phyloP scores from a whole-genome alignment of 495 filamentous ascomycete genomes.

The Eremomyces bilateralis region DNA sequence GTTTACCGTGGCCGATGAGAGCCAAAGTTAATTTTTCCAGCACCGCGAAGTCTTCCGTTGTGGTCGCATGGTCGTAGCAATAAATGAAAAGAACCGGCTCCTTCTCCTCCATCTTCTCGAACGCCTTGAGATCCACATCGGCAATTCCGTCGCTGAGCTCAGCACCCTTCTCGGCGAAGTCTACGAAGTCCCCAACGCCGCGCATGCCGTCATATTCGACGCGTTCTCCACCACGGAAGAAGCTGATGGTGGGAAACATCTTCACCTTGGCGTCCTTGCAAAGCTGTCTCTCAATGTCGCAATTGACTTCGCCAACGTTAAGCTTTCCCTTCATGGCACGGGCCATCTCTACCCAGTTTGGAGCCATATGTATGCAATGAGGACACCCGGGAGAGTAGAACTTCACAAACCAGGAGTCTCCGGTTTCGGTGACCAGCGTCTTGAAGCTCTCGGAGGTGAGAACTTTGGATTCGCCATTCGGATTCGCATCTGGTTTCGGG shows the following conservation, averaged over 20 bases:
- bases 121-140: conserved; percentile 52
- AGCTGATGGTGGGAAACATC: conserved; percentile 74
- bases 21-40: conserved; percentile 67
- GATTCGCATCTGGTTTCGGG: conserved; percentile 26
- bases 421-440: conserved; percentile 59
- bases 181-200: conserved; percentile 74
- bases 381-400: conserved; percentile 96
- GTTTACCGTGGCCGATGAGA: conserved; percentile 72
- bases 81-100: conserved; percentile 93
- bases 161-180: conserved; percentile 68
- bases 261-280: conserved; percentile 70
- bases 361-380: conserved; percentile 81
- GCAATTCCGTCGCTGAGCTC: conserved; percentile 53
- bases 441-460: conserved; percentile 76
- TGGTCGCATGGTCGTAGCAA: conserved; percentile 90
- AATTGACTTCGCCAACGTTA: conserved; percentile 93
- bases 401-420: conserved; percentile 94
- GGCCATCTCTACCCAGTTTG: conserved; percentile 73
- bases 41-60: conserved; percentile 71
- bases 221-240: conserved; percentile 78
- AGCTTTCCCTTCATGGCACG: conserved; percentile 72
- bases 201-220: conserved; percentile 87
- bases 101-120: conserved; percentile 73
- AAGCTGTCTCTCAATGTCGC: conserved; percentile 57
- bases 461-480: conserved; percentile 45